Evolutionary conservation across 164 flowering plant species (phyloP), one percentile per base, ranked within the genome.

Genomic region (Vitis riparia): DNA sequence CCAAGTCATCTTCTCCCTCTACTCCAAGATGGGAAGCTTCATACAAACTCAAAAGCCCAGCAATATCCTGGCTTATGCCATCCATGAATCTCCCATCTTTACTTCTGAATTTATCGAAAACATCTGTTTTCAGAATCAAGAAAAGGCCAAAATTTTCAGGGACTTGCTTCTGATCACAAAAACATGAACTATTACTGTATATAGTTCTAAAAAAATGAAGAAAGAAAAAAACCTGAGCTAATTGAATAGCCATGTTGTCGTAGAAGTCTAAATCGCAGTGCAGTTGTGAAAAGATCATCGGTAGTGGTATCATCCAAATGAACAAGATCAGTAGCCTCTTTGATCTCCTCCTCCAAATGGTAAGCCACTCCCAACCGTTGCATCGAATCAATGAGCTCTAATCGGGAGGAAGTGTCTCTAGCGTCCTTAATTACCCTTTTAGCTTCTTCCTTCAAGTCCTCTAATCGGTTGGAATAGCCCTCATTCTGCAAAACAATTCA

Each of bases 11-110:
- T 68, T 81, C 84, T 8, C 37, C 70, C 15, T 37, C 16, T 5
- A 51, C 2, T 37, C 72, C 64, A 4, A 75, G 49, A 27, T 55
- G 58, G 8, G 81, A 72, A 68, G 85, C 83, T 71, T 82, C 85
- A 66, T 75, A 75, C 55, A 79, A 75, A 15, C 77, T 68, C 69
- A 80, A 49, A 5, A 77, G 2, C 0, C 80, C 83, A 16, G 47
- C 30, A 7, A 64, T 12, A 15, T 82, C 79, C 4, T 47, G n/a
- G 1, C 49, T 13, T 15, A 77, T 51, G 49, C n/a, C 5, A 16
- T 64, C 69, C 51, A 12, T 55, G 59, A 75, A 75, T 37, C 16
- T 63, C 16, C 73, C 76, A 9, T 68, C 50, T 15, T 9, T 14
- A 17, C 29, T 66, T 62, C 9, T 62, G 52, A 73, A 73, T 15